A percentile compares a stretch with the other conserved stretches of the same genome.
These are phyloP conservation scores for Aspergillus clavatus DNA, from an alignment of 2,329 filamentous ascomycete species.

Conservation along the genomic window DNA sequence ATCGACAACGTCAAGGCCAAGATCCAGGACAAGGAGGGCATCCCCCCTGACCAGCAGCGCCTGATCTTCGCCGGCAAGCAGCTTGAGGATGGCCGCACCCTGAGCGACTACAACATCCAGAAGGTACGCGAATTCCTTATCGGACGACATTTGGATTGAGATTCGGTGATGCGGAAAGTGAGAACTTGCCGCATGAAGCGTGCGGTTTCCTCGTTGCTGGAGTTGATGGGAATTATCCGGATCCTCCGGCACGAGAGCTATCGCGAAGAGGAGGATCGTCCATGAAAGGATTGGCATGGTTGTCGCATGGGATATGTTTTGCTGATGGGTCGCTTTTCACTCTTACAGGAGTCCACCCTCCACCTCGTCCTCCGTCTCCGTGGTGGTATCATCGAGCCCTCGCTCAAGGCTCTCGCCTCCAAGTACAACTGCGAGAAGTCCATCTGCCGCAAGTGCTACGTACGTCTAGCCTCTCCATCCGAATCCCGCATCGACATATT, in stretches of 20 bases:
- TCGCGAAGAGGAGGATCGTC: neutral
- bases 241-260: neutral
- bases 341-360: conserved; percentile 82
- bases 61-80: conserved; percentile 99
- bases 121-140: conserved; percentile 60
- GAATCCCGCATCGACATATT: no score
- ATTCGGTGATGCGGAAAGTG: conserved; percentile 1
- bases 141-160: conserved; percentile 3
- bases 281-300: neutral
- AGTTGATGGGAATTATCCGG: neutral
- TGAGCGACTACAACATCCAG: conserved; percentile 99
- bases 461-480: conserved; percentile 49
- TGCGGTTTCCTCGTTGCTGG: conserved; percentile 3
- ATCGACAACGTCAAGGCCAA: conserved; percentile 99
- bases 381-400: conserved; percentile 99
- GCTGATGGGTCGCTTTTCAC: conserved; percentile 29
- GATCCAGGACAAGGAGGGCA: conserved; percentile 99
- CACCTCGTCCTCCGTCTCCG: conserved; percentile 98
- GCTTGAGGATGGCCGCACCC: conserved; percentile 94
- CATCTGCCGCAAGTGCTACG: conserved; percentile 99
- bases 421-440: conserved; percentile 99
- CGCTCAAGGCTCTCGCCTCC: conserved; percentile 94
- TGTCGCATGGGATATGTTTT: conserved; percentile 10
- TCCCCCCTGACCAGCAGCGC: conserved; percentile 96
- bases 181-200: conserved; percentile 2